Evolutionary conservation across 805 yeast genomes (phyloP), one percentile per base, ranked within the genome.

Genomic region (Schwanniomyces occidentalis): DNA sequence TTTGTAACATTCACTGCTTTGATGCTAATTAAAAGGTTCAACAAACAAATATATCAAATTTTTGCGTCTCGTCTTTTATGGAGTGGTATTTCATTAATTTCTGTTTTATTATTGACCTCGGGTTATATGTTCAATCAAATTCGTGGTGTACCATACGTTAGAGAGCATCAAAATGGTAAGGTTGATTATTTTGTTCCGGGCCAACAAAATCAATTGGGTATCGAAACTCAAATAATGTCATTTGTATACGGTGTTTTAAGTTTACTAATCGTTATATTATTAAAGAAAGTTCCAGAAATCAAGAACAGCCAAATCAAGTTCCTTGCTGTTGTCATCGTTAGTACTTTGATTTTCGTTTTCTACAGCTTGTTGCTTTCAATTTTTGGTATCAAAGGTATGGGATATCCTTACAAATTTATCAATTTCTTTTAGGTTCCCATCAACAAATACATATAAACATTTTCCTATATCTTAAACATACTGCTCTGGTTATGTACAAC

Each of bases 41-140:
- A 45, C 30, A 37, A 34, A 5, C 52, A 66, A 16, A 58, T 82
- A 10, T 24, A 46, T 2, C 44, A 58, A 10, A 31, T 85, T 5
- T 28, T 79, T 8, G 59, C 65, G 16, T 73, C 78, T 25, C 80
- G 72, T 47, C 63, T 74, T 31, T 52, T 85, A 24, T 93, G 98
- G 97, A 83, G 85, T 27, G 75, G 79, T 2, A 28, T 75, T 8
- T 73, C 85, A 3, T 67, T 85, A n/a, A 65, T 84, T 37, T 48
- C 75, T 13, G 73, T 86, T 23, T 65, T 90, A 40, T 63, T 89
- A 47, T 85, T 90, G 69, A 79, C 76, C 30, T 71, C 91, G 6
- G 99, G 99, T 12, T 85, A 89, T 63, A 93, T 93, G 99, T 93
- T 80, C 74, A 90, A 88, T 58, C 75, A 77, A 46, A 93, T 93